These are phyloP conservation scores for Meripilus lineatus DNA, from an alignment of 1,284 basidiomycete genomes.

Conservation along the genomic window DNA sequence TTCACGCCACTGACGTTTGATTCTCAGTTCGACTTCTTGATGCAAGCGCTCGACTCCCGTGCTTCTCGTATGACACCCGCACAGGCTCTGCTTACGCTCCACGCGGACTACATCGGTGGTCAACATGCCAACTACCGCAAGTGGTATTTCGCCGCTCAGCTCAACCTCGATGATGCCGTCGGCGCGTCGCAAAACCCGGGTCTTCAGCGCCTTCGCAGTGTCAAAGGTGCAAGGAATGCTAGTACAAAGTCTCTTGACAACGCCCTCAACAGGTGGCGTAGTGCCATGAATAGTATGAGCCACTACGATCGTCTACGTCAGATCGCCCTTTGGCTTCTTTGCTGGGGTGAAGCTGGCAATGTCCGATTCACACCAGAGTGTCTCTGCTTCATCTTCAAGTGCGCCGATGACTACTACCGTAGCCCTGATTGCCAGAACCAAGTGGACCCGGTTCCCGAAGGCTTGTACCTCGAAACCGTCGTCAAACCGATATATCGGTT, in stretches of 20 bases:
- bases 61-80: conserved; percentile 99
- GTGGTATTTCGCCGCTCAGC: conserved; percentile 99
- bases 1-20: not conserved
- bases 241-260: conserved; percentile 88
- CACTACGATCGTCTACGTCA: conserved; percentile 97
- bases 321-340: conserved; percentile 91
- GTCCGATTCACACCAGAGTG: conserved; percentile 97
- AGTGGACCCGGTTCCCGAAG: conserved; percentile 92
- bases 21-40: conserved; percentile 89
- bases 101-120: conserved; percentile 98
- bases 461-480: conserved; percentile 88
- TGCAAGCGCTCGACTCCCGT: conserved; percentile 95
- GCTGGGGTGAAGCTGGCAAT: conserved; percentile 98
- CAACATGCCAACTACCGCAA: conserved; percentile 96
- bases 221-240: conserved; percentile 60
- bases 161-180: conserved; percentile 98
- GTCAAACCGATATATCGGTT: conserved; percentile 96
- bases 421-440: conserved; percentile 97
- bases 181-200: conserved; percentile 94
- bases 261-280: conserved; percentile 91
- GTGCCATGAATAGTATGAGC: conserved; percentile 99
- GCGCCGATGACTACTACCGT: conserved; percentile 99
- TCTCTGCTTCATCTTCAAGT: conserved; percentile 99
- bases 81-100: conserved; percentile 92
- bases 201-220: conserved; percentile 82